Evolutionary conservation across 2,329 filamentous ascomycete species (phyloP).

Genomic region (Fusarium sp.): DNA sequence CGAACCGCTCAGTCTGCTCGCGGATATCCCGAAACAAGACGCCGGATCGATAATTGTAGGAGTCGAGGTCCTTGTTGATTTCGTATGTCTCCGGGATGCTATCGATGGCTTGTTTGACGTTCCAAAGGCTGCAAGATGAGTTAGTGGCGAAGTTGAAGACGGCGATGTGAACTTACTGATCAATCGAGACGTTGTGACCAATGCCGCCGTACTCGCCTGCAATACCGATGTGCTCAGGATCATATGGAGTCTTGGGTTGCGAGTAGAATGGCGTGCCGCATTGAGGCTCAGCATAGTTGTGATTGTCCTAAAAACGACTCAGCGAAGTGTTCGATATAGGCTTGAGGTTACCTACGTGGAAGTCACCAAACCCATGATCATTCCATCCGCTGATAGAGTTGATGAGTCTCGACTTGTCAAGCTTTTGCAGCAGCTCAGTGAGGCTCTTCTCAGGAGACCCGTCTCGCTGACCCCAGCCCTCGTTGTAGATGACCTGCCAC

Average conservation of each 20-base stretch:
- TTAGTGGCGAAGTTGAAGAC: not conserved
- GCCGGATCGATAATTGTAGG: slow-evolving; percentile 74
- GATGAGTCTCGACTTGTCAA: slow-evolving; percentile 72
- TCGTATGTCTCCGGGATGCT: slow-evolving; percentile 75
- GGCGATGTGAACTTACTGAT: slow-evolving; percentile 39
- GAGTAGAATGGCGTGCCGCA: slow-evolving; percentile 77
- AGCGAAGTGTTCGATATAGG: accelerated
- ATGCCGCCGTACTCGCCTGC: slow-evolving; percentile 78
- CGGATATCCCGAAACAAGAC: slow-evolving; percentile 68
- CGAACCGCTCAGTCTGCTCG: slow-evolving; percentile 67
- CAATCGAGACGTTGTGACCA: slow-evolving; percentile 69
- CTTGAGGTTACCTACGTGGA: slow-evolving; percentile 28
- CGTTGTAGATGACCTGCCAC: slow-evolving; percentile 23
- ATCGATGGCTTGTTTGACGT: slow-evolving; percentile 65
- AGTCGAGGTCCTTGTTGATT: slow-evolving; percentile 63
- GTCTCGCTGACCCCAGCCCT: slow-evolving; percentile 22
- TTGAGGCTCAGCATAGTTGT: slow-evolving; percentile 76
- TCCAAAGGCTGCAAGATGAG: slow-evolving; percentile 65
- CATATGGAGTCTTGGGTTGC: slow-evolving; percentile 62
- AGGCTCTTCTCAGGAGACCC: slow-evolving; percentile 59
- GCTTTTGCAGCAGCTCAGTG: slow-evolving; percentile 60
- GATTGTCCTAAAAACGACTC: slow-evolving; percentile 61
- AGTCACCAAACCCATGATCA: slow-evolving; percentile 75
- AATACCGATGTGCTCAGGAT: slow-evolving; percentile 68
- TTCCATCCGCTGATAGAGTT: slow-evolving; percentile 72